A percentile compares a stretch with the other conserved stretches of the same genome.
phyloP scores from a whole-genome alignment of 768 basidiomycete genomes.

The Pisolithus sp. region DNA sequence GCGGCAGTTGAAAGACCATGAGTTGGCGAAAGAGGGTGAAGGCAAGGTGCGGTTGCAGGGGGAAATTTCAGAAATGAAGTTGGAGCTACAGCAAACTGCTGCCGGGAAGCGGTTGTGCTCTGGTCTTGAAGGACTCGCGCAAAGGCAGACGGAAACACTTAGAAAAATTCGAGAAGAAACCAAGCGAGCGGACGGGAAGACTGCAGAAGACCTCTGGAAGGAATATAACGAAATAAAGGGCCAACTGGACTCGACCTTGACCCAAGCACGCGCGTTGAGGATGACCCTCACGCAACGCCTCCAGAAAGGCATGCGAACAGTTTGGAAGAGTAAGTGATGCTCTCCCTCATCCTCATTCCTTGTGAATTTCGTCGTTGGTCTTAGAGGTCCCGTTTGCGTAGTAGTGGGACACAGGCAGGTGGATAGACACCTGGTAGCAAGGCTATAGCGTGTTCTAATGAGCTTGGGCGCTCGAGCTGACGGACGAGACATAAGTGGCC shows the following conservation, averaged over 20 bases:
- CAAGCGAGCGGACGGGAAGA: neutral
- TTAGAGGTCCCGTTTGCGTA: too few relatives aligned
- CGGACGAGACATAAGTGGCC: too few relatives aligned
- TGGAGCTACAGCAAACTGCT: neutral
- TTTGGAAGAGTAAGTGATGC: too few relatives aligned
- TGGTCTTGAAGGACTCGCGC: neutral
- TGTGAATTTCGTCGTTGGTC: too few relatives aligned
- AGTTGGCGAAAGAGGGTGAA: too few relatives aligned
- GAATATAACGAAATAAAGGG: neutral
- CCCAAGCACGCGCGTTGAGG: neutral
- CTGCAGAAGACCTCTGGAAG: neutral
- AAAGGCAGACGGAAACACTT: neutral
- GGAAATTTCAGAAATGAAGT: neutral
- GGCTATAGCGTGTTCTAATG: too few relatives aligned
- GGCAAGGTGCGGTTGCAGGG: neutral
- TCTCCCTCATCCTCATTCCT: too few relatives aligned
- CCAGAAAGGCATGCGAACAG: neutral
- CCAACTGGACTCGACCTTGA: neutral
- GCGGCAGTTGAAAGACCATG: neutral
- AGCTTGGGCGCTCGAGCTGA: too few relatives aligned
- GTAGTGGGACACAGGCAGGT: too few relatives aligned
- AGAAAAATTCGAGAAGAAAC: neutral
- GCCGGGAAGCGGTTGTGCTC: neutral
- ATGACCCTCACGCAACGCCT: neutral
- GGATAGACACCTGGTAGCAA: too few relatives aligned